Evolutionary conservation across 2,329 filamentous ascomycete genomes (phyloP).

Genomic region (Apiospora pterosperma): DNA sequence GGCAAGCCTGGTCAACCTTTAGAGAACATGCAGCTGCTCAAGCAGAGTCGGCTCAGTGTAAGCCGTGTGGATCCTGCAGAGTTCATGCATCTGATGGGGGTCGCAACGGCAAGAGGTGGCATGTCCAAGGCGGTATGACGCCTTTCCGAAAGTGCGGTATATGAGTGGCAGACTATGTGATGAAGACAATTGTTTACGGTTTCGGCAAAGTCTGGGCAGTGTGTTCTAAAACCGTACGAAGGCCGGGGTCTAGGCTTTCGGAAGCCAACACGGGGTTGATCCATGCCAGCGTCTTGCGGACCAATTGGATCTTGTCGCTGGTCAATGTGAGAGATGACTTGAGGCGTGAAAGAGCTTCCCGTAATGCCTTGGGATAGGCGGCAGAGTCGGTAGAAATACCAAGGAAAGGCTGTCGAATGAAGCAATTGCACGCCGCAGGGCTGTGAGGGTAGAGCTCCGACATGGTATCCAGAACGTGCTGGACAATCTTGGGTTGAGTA

Average conservation of each 20-base stretch:
- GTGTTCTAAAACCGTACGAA: slow-evolving; percentile 53
- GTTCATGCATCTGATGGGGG: slow-evolving; percentile 59
- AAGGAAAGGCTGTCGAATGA: slow-evolving; percentile 67
- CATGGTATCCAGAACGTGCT: slow-evolving; percentile 70
- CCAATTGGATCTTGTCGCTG: slow-evolving; percentile 42
- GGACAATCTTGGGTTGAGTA: slow-evolving; percentile 62
- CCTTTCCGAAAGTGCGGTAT: neutral
- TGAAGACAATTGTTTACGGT: slow-evolving; percentile 14
- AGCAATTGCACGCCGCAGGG: slow-evolving; percentile 65
- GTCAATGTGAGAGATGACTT: slow-evolving; percentile 45
- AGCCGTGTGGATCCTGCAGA: slow-evolving; percentile 61
- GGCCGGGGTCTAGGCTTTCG: slow-evolving; percentile 51
- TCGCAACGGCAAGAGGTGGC: slow-evolving; percentile 40
- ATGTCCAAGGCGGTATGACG: slow-evolving; percentile 11
- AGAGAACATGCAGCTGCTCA: slow-evolving; percentile 78
- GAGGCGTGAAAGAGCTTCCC: slow-evolving; percentile 60
- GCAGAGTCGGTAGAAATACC: slow-evolving; percentile 61
- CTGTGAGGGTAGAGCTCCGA: slow-evolving; percentile 55
- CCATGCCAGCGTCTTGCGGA: slow-evolving; percentile 50
- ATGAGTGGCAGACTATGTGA: neutral
- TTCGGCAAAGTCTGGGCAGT: slow-evolving; percentile 31
- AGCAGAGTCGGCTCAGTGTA: slow-evolving; percentile 79
- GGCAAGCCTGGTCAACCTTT: slow-evolving; percentile 55
- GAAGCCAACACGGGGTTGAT: slow-evolving; percentile 48
- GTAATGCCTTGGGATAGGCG: slow-evolving; percentile 70